These are phyloP conservation scores for Bromus sterilis DNA, from an alignment of 176 grass and related monocot genomes.

Conservation along the genomic window DNA sequence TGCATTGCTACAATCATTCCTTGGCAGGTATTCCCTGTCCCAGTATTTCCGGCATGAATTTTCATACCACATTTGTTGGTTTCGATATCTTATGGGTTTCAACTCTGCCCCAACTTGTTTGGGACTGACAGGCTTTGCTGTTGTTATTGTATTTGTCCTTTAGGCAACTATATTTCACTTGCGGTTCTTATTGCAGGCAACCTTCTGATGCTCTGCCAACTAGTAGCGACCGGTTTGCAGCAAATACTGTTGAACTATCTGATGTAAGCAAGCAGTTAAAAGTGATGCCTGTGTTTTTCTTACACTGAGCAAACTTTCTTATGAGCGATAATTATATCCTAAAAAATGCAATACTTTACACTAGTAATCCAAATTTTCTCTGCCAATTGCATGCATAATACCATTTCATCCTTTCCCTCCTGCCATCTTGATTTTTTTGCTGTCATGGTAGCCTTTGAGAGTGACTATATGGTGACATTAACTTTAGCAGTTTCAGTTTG, in stretches of 20 bases:
- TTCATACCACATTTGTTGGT: not conserved
- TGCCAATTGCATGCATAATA: not conserved
- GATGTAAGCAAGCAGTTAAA: constrained; percentile 57
- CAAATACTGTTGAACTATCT: constrained; percentile 75
- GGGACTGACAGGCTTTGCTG: too few species aligned
- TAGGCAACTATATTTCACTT: not conserved
- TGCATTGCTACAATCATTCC: constrained; percentile 69
- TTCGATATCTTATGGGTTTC: too few species aligned
- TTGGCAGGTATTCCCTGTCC: constrained; percentile 57
- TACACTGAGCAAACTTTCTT: not conserved
- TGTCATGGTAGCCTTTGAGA: too few species aligned
- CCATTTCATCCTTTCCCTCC: not conserved
- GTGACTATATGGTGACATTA: not conserved
- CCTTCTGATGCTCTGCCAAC: constrained; percentile 67
- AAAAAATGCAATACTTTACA: not conserved
- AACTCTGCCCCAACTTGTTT: too few species aligned
- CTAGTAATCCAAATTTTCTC: not conserved
- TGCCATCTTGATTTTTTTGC: not conserved
- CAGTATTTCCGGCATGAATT: not conserved
- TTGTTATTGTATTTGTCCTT: too few species aligned
- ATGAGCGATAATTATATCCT: not conserved
- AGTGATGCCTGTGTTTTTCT: not conserved
- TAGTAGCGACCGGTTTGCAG: constrained; percentile 51
- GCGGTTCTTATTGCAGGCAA: constrained; percentile 39
- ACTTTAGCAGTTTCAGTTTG: not conserved